Percentiles rank a stretch among this genome's conserved stretches.
These are phyloP conservation scores for Penicillium atrosanguineum DNA, from an alignment of 495 filamentous ascomycete species.

Conservation along the genomic window DNA sequence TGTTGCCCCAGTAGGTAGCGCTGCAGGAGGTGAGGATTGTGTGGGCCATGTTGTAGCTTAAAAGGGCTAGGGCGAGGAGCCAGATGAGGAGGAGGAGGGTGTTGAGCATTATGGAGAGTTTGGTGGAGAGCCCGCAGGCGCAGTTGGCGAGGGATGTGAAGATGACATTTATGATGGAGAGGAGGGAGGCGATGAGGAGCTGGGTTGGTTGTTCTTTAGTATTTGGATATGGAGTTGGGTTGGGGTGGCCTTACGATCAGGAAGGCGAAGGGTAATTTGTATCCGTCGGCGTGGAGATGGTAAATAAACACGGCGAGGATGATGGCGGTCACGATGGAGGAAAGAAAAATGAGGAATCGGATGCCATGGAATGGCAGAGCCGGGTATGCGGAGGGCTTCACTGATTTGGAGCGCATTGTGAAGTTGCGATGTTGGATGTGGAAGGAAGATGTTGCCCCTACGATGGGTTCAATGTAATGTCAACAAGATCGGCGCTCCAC, in stretches of 20 bases:
- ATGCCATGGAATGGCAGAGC: slow-evolving; percentile 57
- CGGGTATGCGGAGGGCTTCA: slow-evolving; percentile 57
- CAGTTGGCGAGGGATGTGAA: slow-evolving; percentile 56
- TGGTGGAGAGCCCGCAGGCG: slow-evolving; percentile 54
- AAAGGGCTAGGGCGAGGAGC: slow-evolving; percentile 53
- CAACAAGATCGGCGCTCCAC: slow-evolving; percentile 25
- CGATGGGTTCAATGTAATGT: neutral
- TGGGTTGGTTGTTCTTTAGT: slow-evolving; percentile 19
- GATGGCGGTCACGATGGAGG: slow-evolving; percentile 53
- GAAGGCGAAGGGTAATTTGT: slow-evolving; percentile 62
- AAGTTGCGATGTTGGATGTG: neutral
- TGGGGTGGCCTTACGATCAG: slow-evolving; percentile 48
- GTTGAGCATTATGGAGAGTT: slow-evolving; percentile 54
- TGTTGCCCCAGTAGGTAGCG: slow-evolving; percentile 52
- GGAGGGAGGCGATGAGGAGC: slow-evolving; percentile 55
- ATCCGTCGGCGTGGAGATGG: slow-evolving; percentile 53
- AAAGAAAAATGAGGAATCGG: slow-evolving; percentile 48
- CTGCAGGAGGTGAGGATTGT: slow-evolving; percentile 59
- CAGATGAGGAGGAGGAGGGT: slow-evolving; percentile 52
- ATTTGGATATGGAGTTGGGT: neutral
- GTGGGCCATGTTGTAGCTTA: slow-evolving; percentile 55
- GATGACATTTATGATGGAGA: slow-evolving; percentile 52
- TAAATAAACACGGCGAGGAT: slow-evolving; percentile 63
- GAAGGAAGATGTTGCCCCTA: slow-evolving; percentile 1
- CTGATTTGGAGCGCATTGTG: slow-evolving; percentile 35